These are phyloP conservation scores for Tolypocladium nubicola DNA, from an alignment of 2,329 filamentous ascomycete genomes.

Conservation along the genomic window DNA sequence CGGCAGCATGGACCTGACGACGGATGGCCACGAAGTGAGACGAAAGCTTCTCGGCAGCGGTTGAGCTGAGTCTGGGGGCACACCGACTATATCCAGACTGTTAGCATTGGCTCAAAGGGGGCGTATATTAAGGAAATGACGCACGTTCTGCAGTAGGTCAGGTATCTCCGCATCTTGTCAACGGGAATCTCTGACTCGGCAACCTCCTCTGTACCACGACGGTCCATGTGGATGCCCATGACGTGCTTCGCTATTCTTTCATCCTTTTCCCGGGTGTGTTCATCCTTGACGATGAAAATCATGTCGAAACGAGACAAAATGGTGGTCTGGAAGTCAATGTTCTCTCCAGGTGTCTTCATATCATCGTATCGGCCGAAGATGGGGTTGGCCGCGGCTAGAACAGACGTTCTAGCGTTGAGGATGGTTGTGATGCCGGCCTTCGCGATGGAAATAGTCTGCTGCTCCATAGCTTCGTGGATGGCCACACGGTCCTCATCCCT, in stretches of 20 bases:
- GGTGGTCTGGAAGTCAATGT: conserved; percentile 98
- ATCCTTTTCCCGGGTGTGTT: conserved; percentile 81
- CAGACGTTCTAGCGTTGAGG: conserved; percentile 88
- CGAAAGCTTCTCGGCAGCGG: conserved; percentile 90
- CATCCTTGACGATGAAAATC: conserved; percentile 98
- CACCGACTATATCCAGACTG: conserved; percentile 52
- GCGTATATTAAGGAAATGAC: conserved; percentile 19
- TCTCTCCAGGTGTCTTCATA: conserved; percentile 93
- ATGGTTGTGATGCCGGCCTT: conserved; percentile 99
- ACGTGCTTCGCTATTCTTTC: conserved; percentile 94
- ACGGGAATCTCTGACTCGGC: conserved; percentile 82
- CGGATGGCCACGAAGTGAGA: conserved; percentile 96
- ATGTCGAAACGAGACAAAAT: conserved; percentile 98
- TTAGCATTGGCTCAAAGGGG: conserved; percentile 14
- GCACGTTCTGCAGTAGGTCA: conserved; percentile 92
- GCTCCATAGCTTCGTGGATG: conserved; percentile 99
- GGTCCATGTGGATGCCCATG: conserved; percentile 94
- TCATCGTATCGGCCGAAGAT: conserved; percentile 98
- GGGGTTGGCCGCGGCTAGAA: conserved; percentile 90
- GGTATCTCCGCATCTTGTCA: conserved; percentile 94
- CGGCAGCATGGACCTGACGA: conserved; percentile 82
- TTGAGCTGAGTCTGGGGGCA: conserved; percentile 78
- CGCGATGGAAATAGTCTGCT: conserved; percentile 97
- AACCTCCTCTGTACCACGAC: conserved; percentile 70
- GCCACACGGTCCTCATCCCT: conserved; percentile 94